phyloP scores from a whole-genome alignment of 306 rosid genomes.

The Cajanus cajan region DNA sequence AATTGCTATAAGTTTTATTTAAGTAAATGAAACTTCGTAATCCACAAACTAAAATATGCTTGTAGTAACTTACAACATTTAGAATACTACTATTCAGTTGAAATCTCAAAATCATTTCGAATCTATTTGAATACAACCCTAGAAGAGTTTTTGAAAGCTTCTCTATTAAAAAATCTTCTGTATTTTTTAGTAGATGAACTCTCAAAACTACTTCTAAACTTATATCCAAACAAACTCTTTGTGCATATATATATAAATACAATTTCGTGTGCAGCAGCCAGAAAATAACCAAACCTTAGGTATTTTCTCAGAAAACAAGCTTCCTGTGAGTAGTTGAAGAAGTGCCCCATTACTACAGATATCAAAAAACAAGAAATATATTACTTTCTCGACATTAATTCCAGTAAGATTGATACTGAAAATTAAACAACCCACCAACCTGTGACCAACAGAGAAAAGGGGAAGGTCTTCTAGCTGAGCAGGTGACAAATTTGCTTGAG shows the following conservation, averaged over 20 bases:
- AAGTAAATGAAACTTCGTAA: constrained; percentile 33
- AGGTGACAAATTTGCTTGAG: constrained; percentile 58
- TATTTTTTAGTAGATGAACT: no score
- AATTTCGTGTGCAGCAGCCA: background rate
- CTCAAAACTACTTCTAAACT: no score
- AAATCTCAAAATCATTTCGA: background rate
- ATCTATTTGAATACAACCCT: no score
- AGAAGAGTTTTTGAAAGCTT: no score
- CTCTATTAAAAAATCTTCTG: no score
- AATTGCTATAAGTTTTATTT: constrained; percentile 30
- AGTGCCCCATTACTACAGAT: constrained; percentile 51
- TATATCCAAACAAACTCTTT: background rate
- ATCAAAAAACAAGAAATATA: background rate
- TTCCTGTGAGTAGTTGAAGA: constrained; percentile 52
- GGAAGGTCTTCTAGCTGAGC: constrained; percentile 69
- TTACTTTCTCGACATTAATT: constrained; percentile 11
- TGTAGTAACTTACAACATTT: background rate
- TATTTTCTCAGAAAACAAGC: constrained; percentile 50
- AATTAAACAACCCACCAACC: constrained; percentile 41
- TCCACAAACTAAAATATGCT: constrained; percentile 15
- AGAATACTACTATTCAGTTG: background rate
- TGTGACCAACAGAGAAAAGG: constrained; percentile 83
- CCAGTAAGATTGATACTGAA: constrained; percentile 34
- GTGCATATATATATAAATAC: background rate
- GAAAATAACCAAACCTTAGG: constrained; percentile 51